Evolutionary conservation across 805 yeast genomes (phyloP).

Genomic region (Tetrapisispora fleetii): DNA sequence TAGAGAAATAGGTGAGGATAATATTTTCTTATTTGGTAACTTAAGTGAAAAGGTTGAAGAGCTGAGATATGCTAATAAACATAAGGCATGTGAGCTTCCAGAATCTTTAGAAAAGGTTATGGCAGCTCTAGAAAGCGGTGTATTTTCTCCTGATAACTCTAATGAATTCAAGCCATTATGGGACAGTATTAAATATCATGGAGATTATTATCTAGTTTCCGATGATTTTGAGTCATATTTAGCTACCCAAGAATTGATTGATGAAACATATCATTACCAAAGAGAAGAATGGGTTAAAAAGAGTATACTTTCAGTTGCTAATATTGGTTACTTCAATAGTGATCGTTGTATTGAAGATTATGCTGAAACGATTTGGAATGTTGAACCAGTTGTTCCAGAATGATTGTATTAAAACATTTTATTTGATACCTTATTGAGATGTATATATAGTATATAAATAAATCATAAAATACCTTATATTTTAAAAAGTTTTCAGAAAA

Average conservation of each 20-base stretch:
- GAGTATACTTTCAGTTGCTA: conserved; percentile 71
- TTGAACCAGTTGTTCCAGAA: conserved; percentile 50
- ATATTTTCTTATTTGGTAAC: conserved; percentile 85
- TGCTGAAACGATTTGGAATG: conserved; percentile 87
- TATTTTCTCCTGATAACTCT: conserved; percentile 52
- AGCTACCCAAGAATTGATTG: conserved; percentile 70
- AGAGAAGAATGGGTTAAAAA: conserved; percentile 69
- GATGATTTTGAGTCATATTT: conserved; percentile 86
- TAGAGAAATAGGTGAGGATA: conserved; percentile 87
- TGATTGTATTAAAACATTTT: not conserved
- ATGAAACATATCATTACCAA: conserved; percentile 52
- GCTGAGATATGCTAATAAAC: conserved; percentile 63
- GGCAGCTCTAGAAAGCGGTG: conserved; percentile 52
- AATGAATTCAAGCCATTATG: conserved; percentile 58
- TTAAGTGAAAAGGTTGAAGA: conserved; percentile 85
- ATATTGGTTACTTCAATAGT: conserved; percentile 85
- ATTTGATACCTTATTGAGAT: not conserved
- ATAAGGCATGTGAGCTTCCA: conserved; percentile 46
- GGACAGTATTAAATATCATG: conserved; percentile 60
- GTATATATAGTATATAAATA: not conserved
- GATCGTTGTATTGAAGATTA: conserved; percentile 89
- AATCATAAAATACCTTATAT: no score
- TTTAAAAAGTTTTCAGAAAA: no score
- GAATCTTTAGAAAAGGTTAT: conserved; percentile 54
- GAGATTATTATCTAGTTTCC: conserved; percentile 77